Evolutionary conservation across 768 basidiomycete genomes (phyloP), one percentile per base, ranked within the genome.

Genomic region (Panaeolus cyanescens): DNA sequence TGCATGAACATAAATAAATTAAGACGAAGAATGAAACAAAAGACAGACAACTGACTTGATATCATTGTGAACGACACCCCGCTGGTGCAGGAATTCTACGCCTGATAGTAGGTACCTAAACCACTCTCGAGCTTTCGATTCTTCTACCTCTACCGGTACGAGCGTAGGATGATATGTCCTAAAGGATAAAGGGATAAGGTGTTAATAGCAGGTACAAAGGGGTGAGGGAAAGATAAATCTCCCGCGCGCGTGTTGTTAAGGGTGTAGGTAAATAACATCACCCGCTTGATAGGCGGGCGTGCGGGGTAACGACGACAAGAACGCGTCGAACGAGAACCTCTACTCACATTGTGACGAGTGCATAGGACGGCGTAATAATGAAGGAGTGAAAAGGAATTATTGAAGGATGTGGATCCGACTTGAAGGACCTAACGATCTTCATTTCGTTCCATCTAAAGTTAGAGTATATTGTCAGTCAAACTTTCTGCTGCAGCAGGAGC

Each of bases 311-410:
- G 54, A 25, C 13, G 39, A 45, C 32, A 30, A 32, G n/a, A 37
- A 54, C 39, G 45, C 45, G 45, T 28, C 45, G 7, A 50, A 30
- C 25, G 39, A 37, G 19, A 36, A 15, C 36, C 22, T 32, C 10
- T 36, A 81, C 93, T 71, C 69, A 96, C 94, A 93, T 95, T n/a
- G 91, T 92, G 67, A 93, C 93, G 62, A 96, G 82, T 39, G 94
- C 95, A 74, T 91, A 95, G 30, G 87, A 91, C 4, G 93, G 92
- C 0, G 93, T 93, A 66, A 96, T 92, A 71, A 96, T 90, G 81
- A 99, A 98, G 3, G 92, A 90, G 69, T 95, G 89, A 75, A 99
- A 98, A 10, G 87, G 86, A 63, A 99, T 91, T 74, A 99, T 90
- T 62, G 92, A 92, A 0, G 95, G 95, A 71, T 98, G 96, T 8